phyloP scores from a whole-genome alignment of 139 green algal genomes.

The Picochlorum sp. region DNA sequence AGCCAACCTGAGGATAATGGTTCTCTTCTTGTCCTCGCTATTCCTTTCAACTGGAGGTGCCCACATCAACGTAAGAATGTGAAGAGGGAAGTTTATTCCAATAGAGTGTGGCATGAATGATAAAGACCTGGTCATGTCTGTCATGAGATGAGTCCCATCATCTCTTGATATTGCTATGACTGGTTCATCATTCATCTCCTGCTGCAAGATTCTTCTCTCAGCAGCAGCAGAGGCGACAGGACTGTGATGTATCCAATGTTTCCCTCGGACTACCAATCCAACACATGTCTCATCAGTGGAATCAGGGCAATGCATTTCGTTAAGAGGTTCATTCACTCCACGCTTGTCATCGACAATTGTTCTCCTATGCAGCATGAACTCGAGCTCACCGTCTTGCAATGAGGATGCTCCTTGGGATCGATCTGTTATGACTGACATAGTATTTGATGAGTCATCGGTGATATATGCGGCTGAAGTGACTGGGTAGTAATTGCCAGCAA shows the following conservation, averaged over 20 bases:
- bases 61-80: too few relatives aligned
- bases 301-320: slow-evolving; percentile 54
- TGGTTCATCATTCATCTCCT: neutral
- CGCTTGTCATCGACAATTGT: slow-evolving; percentile 40
- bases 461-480: slow-evolving; percentile 52
- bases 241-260: neutral
- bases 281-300: neutral
- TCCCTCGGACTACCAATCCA: neutral
- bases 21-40: too few relatives aligned
- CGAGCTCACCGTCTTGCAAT: slow-evolving; percentile 36
- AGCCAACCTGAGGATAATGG: too few relatives aligned
- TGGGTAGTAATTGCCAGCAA: slow-evolving; percentile 71
- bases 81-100: too few relatives aligned
- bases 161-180: neutral
- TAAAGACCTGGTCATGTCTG: neutral
- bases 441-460: slow-evolving; percentile 12
- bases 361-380: slow-evolving; percentile 57
- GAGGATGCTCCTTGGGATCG: slow-evolving; percentile 49
- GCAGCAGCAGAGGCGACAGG: neutral
- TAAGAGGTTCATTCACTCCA: slow-evolving; percentile 62
- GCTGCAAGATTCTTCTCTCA: slow-evolving; percentile 1
- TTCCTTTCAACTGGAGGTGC: too few relatives aligned
- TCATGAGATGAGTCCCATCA: neutral
- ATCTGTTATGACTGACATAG: slow-evolving; percentile 50
- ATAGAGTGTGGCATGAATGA: neutral